A percentile compares a stretch with the other conserved stretches of the same genome.
Conservation (phyloP, 352 stramenopile species). For the Aphanomyces astaci region DNA sequence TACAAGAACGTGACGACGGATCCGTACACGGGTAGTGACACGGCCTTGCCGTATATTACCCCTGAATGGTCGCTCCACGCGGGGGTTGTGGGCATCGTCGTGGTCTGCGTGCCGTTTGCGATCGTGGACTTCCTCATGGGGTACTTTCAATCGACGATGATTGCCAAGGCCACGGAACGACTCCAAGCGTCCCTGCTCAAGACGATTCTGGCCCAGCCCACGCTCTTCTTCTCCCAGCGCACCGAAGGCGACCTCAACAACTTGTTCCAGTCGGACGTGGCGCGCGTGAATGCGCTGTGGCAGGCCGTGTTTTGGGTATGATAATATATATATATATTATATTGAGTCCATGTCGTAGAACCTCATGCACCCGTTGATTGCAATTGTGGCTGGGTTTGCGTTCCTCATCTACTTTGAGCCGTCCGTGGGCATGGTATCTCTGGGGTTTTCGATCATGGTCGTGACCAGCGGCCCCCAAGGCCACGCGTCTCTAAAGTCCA, state of each 20-base stretch:
- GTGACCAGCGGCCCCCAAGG: constrained; percentile 73
- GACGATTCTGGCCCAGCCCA: constrained; percentile 75
- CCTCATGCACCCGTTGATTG: constrained; percentile 66
- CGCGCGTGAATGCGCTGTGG: constrained; percentile 76
- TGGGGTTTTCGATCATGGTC: constrained; percentile 67
- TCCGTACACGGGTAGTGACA: not conserved
- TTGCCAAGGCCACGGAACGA: constrained; percentile 72
- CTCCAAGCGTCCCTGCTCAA: constrained; percentile 64
- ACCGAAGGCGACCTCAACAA: constrained; percentile 84
- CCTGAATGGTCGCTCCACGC: constrained; percentile 20
- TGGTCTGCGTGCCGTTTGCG: constrained; percentile 73
- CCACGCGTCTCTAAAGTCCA: constrained; percentile 69
- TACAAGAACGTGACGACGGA: too few relatives aligned
- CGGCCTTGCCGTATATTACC: not conserved
- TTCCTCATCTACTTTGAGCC: constrained; percentile 76
- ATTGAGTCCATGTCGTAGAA: too few relatives aligned
- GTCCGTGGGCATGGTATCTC: constrained; percentile 73
- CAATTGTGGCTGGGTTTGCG: constrained; percentile 75
- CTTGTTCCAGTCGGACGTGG: constrained; percentile 76
- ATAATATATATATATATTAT: too few relatives aligned
- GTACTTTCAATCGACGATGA: constrained; percentile 88
- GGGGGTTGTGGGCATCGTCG: constrained; percentile 60
- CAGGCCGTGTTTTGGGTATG: constrained; percentile 76
- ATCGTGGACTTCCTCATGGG: constrained; percentile 75
- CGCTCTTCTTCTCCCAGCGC: constrained; percentile 72